Base-by-base conservation (phyloP, 345 rosid genomes). In the Gossypium arboreum region DNA sequence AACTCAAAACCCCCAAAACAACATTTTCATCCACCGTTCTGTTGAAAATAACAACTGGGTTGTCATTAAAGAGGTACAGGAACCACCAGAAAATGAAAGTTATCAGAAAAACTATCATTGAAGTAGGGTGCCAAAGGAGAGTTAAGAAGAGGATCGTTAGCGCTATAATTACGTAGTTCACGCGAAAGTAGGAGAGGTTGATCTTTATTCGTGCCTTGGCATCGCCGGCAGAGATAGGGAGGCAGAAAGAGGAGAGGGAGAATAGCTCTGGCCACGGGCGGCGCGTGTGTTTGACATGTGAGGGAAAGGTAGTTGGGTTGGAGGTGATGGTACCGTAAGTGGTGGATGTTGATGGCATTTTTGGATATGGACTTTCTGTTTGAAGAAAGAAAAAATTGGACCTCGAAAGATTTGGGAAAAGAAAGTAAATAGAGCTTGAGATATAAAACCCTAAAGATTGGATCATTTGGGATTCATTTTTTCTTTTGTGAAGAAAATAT, bases 221-320 rank as follows among this genome's bases (percentile, higher is more conserved):
- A 20, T 91, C 94, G 10, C 74, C 73, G 81, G 81, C 82, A 48
- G 71, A 80, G 82, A 57, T 51, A 47, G 98, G 97, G 82, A 85
- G 76, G 54, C 92, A 88, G 77, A 94, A 70, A 2, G 89, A 74
- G 4, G 89, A 64, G 62, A 77, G 22, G 60, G 68, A 82, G 15
- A 91, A 55, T 60, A 94, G 83, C 62, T 91, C 95, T 4, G 75
- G 71, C 98, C 97, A 94, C 29, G 98, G 94, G 68, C 97, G 98
- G 73, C 89, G 92, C 63, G 89, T 81, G 5, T 88, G 79, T 44
- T 83, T 86, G 56, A 90, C 86, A 77, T 89, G 89, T 63, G 91
- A 10, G 25, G 79, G 18, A 63, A 75, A 43, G 43, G 79, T 13
- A 39, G 73, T 27, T 43, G 75, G 5, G 7, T 77, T 20, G 76